These are phyloP conservation scores for Populus simonii DNA, from an alignment of 345 rosid species.

Conservation along the genomic window DNA sequence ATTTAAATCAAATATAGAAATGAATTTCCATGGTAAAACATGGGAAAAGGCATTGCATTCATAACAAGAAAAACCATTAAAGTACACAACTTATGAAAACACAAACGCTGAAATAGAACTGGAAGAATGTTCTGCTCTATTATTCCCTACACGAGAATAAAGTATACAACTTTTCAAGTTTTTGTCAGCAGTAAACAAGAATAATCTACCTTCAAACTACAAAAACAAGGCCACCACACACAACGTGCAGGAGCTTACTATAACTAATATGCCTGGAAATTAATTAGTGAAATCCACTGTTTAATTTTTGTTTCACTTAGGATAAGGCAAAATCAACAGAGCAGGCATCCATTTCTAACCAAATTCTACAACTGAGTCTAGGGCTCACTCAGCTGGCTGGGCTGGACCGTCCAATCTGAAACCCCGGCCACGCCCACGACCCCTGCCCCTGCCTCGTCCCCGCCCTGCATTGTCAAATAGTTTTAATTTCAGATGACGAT, in stretches of 20 bases:
- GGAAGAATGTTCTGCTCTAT: background rate
- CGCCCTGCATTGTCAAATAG: background rate
- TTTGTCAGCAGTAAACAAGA: background rate
- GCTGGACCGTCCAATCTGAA: background rate
- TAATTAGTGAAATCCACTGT: background rate
- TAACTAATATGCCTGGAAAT: background rate
- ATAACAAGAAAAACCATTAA: background rate
- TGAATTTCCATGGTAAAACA: background rate
- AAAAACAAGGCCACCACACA: background rate
- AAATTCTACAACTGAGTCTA: background rate
- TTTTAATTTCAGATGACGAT: background rate
- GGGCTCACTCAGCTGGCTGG: background rate
- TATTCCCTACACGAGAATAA: background rate
- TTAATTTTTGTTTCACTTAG: background rate
- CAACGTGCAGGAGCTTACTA: background rate
- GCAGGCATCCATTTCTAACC: constrained; percentile 1
- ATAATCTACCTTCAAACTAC: background rate
- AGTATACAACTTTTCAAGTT: background rate
- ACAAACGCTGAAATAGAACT: background rate
- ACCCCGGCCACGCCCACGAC: background rate
- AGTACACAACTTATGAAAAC: background rate
- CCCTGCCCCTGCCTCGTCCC: background rate
- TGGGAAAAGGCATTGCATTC: background rate
- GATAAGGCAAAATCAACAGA: background rate
- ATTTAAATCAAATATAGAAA: no score